phyloP scores from a whole-genome alignment of 139 green algal species.

The Penium margaritaceum region DNA sequence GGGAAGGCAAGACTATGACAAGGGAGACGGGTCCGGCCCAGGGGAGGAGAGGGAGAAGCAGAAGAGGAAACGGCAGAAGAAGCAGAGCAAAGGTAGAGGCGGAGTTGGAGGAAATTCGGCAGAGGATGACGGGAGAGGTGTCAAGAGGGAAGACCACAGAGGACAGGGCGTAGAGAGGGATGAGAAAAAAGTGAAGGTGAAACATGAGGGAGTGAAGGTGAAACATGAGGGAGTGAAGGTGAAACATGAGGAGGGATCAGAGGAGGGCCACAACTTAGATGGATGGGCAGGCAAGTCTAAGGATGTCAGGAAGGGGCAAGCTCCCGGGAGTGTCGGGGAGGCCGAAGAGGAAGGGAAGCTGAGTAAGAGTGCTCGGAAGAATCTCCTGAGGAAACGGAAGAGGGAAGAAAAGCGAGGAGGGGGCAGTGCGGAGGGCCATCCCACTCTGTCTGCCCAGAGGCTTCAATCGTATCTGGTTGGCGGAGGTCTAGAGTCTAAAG shows the following conservation, averaged over 20 bases:
- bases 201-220: constrained; percentile 10
- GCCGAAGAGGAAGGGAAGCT: neutral
- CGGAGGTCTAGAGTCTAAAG: neutral
- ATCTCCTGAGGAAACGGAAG: constrained; percentile 13
- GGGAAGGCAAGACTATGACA: neutral
- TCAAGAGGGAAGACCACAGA: neutral
- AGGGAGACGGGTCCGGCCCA: neutral
- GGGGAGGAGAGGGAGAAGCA: neutral
- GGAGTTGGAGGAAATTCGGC: neutral
- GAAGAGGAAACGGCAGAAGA: neutral
- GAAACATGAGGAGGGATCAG: neutral
- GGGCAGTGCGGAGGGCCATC: neutral
- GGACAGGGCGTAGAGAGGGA: neutral
- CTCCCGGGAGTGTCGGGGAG: neutral
- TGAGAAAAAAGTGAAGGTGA: constrained; percentile 6
- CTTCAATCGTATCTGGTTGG: constrained; percentile 28
- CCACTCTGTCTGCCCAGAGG: constrained; percentile 13
- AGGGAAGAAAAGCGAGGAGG: constrained; percentile 7
- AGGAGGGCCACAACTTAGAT: neutral
- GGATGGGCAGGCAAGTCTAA: too few species aligned
- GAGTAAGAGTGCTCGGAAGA: constrained; percentile 26
- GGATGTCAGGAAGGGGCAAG: constrained; percentile 5
- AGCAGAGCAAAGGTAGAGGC: neutral
- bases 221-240: neutral
- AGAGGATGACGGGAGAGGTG: neutral